Percentiles rank a stretch among this genome's conserved stretches.
Evolutionary conservation across 2,329 filamentous ascomycete genomes (phyloP).

Genomic region (Pseudodiploospora longispora): DNA sequence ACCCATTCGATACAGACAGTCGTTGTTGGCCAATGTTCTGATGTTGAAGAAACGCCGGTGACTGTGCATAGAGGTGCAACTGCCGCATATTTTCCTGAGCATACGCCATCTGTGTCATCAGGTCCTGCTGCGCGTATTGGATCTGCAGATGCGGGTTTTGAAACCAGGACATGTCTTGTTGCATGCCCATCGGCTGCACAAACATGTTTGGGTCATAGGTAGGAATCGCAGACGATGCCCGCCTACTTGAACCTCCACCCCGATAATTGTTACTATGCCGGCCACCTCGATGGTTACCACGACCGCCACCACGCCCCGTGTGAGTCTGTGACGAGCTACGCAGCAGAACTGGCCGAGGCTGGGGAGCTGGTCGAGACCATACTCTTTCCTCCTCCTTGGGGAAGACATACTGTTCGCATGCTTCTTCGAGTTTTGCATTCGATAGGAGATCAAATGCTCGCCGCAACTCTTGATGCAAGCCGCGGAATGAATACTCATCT

Average conservation of each 20-base stretch:
- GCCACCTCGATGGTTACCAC: constrained; percentile 40
- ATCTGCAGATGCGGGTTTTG: constrained; percentile 34
- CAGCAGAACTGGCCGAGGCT: constrained; percentile 47
- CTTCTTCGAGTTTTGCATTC: constrained; percentile 69
- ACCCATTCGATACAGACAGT: constrained; percentile 16
- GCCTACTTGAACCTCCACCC: constrained; percentile 36
- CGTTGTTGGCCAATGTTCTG: constrained; percentile 27
- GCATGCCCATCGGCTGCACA: constrained; percentile 34
- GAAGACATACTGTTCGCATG: constrained; percentile 81
- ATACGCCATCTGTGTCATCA: constrained; percentile 35
- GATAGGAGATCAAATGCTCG: constrained; percentile 79
- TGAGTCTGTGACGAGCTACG: constrained; percentile 56
- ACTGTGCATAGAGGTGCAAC: constrained; percentile 26
- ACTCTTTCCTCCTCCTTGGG: constrained; percentile 70
- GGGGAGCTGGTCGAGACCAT: constrained; percentile 48
- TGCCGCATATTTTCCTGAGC: constrained; percentile 28
- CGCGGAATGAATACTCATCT: constrained; percentile 88
- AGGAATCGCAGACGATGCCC: constrained; percentile 44
- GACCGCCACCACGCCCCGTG: constrained; percentile 39
- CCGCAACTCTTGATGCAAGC: constrained; percentile 81
- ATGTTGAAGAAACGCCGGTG: constrained; percentile 26
- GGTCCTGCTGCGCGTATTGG: constrained; percentile 31
- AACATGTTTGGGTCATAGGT: constrained; percentile 44
- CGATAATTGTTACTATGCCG: constrained; percentile 35
- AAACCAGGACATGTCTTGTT: constrained; percentile 44